Evolutionary conservation across 768 basidiomycete species (phyloP), one percentile per base, ranked within the genome.

Genomic region (Mycena leptocephala): DNA sequence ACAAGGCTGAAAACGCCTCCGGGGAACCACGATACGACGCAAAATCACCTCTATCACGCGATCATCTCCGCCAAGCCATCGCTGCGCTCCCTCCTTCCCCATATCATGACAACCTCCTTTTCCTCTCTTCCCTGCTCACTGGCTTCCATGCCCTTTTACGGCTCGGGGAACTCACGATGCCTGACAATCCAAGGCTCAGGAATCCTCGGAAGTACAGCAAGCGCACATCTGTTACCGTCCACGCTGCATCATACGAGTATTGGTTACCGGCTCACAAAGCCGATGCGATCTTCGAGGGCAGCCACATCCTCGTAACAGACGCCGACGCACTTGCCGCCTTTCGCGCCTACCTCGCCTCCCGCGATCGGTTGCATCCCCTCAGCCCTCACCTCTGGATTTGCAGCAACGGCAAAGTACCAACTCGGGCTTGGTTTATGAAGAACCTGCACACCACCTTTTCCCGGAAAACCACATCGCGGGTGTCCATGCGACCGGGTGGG

Each of bases 401-500:
- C 11, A 18, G 22, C 1, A 59, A 79, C 30, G 81, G 85, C 1
- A 18, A 67, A 5, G 32, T 81, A 0, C 86, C 85, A 0, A 83
- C 80, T 0, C 71, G 81, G 2, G 16, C 74, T 0, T 86, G 84
- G 85, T 85, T 85, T 72, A 65, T 78, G 4, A n/a, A n/a, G 0
- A 76, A 78, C 3, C 62, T 86, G 1, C 70, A 58, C 1, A 8
- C n/a, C n/a, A 22, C 6, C 33, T 79, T 10, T 80, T 84, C 62
- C 79, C 79, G 0, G 39, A 67, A 32, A 68, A 46, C 41, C 59
- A 67, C 63, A 43, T 83, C 35, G 64, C 77, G 0, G 86, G 84
- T 6, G 56, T 85, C 83, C 2, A 30, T 85, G 53, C 84, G 82
- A 33, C 71, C 85, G 14, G 85, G 86, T 2, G 84, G 86, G 9